Conservation (phyloP, 495 filamentous ascomycete genomes). For the Penicillium soppii region DNA sequence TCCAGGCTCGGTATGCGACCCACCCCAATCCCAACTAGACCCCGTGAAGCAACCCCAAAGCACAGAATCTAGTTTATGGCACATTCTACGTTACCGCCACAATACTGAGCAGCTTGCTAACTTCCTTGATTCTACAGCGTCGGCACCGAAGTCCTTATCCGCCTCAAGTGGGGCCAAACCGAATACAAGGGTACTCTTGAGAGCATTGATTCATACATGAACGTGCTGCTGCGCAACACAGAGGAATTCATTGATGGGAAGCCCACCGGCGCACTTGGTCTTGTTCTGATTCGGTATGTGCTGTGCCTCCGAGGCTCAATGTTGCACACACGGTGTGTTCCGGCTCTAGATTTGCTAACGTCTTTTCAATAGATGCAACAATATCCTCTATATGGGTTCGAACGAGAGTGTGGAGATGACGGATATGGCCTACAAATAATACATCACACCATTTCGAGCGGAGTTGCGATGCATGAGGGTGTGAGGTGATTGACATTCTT, state of each 20-base stretch:
- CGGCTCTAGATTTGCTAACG: slow-evolving; percentile 15
- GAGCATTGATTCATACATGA: slow-evolving; percentile 97
- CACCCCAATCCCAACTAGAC: neutral
- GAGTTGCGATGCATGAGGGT: neutral
- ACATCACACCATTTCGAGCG: neutral
- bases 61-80: neutral
- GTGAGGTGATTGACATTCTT: neutral
- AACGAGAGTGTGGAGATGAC: slow-evolving; percentile 61
- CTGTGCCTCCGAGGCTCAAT: neutral
- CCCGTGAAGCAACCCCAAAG: neutral
- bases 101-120: neutral
- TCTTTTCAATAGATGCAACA: slow-evolving; percentile 69
- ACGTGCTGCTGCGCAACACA: slow-evolving; percentile 84
- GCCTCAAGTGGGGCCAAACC: slow-evolving; percentile 95
- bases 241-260: slow-evolving; percentile 92
- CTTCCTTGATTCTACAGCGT: slow-evolving; percentile 52
- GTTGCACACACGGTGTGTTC: neutral
- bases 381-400: slow-evolving; percentile 85
- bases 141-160: slow-evolving; percentile 84
- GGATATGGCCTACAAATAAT: slow-evolving; percentile 47
- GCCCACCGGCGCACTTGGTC: slow-evolving; percentile 76
- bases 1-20: slow-evolving; percentile 73
- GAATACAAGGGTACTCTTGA: slow-evolving; percentile 94
- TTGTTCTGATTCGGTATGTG: slow-evolving; percentile 85
- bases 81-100: neutral